phyloP scores from a whole-genome alignment of 768 basidiomycete species.

The Lyophyllum shimeji region DNA sequence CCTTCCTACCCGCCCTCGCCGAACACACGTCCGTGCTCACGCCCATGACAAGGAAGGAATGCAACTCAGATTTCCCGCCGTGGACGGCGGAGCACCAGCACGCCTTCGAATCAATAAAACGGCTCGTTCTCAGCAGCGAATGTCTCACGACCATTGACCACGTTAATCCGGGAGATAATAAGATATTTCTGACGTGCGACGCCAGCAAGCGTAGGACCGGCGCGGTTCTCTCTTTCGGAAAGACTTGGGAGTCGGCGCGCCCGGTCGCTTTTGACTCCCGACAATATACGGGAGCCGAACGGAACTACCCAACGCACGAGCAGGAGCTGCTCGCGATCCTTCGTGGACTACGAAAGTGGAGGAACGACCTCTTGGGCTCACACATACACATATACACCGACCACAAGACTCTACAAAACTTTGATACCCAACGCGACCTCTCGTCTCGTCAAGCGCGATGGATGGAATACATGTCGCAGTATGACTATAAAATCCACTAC shows the following conservation, averaged over 20 bases:
- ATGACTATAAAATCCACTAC: too few species aligned
- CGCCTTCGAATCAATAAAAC: not conserved
- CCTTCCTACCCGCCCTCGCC: slow-evolving; percentile 16
- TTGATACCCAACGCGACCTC: too few species aligned
- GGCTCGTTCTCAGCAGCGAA: not conserved
- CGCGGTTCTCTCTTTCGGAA: not conserved
- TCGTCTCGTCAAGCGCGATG: too few species aligned
- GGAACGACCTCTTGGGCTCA: too few species aligned
- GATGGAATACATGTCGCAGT: too few species aligned
- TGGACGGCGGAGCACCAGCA: not conserved
- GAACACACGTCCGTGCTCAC: too few species aligned
- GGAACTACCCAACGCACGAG: not conserved
- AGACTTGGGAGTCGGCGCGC: too few species aligned
- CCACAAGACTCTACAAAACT: too few species aligned
- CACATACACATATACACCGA: too few species aligned
- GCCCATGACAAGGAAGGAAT: too few species aligned
- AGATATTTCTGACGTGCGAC: not conserved
- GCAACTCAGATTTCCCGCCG: not conserved
- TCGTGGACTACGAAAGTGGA: too few species aligned
- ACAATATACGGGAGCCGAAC: not conserved
- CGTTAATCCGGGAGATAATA: not conserved
- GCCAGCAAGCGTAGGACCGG: not conserved
- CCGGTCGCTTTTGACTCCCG: not conserved
- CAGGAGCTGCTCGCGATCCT: not conserved
- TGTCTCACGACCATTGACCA: not conserved